Base-by-base conservation (phyloP, 257 asterid genomes). In the Gentiana straminea region DNA sequence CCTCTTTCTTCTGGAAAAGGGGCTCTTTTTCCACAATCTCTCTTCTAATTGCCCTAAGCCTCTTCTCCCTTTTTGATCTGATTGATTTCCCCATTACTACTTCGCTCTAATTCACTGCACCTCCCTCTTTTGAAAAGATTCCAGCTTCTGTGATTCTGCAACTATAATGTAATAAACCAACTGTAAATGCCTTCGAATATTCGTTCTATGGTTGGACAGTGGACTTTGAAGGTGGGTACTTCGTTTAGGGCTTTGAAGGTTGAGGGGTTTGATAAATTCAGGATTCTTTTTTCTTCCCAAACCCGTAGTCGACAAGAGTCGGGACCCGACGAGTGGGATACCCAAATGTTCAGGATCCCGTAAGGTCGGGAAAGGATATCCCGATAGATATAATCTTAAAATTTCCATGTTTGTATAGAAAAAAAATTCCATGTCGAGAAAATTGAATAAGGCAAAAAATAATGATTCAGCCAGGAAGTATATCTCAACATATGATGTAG, bases 11-110 rank as follows among this genome's bases (percentile, higher is more conserved):
- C 48, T 80, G 82, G 70, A 81, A 78, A 54, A 82, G 50, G 3
- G 94, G 94, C 46, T 41, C 10, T 2, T 41, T 41, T 57, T 82
- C 86, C 11, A 84, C 94, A 4, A 86, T 69, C 61, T 90, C 95
- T 71, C 98, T 79, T 77, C 91, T 84, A 37, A 84, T 82, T 1
- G 98, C 86, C 59, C 91, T 77, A 58, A 86, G 71, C 80, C 96
- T 71, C 82, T 86, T 84, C 83, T 82, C 90, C 58, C 89, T 82
- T 84, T 90, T 90, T 62, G 86, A 86, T 67, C 98, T 74, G 75
- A 84, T 71, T 51, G 96, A 90, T 62, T 90, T 86, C 62, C 84
- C 96, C 98, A 86, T 73, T 24, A 24, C 54, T 67, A 59, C 55
- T 53, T 32, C 46, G 47, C 45, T 8, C 46, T 10, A 41, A 41